Conservation (phyloP, 305 asterid genomes). For the Fraxinus velutina region DNA sequence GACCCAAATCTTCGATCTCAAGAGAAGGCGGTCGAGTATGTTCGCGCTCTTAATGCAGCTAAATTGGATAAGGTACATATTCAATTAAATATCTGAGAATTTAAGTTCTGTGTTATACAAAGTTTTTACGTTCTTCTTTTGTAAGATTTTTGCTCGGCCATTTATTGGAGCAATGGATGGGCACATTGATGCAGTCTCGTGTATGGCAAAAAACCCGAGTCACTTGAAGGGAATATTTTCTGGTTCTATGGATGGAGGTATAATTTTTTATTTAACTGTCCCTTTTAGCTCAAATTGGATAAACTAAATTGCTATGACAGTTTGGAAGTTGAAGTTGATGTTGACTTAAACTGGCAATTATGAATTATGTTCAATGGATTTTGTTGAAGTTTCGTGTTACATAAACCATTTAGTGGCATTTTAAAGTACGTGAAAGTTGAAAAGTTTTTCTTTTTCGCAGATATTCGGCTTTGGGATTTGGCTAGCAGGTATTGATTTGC, state of each 20-base stretch:
- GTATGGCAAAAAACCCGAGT: conserved; percentile 84
- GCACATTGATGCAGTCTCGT: conserved; percentile 76
- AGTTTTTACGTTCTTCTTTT: neutral
- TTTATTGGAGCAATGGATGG: conserved; percentile 96
- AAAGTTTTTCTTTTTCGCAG: conserved; percentile 39
- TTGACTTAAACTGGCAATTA: neutral
- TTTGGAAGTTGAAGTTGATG: neutral
- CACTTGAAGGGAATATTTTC: conserved; percentile 78
- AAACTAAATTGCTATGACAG: neutral
- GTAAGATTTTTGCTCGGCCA: conserved; percentile 80
- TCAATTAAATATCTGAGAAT: conserved; percentile 9
- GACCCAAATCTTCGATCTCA: conserved; percentile 80
- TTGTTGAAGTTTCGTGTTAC: neutral
- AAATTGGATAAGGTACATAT: conserved; percentile 72
- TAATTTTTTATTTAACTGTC: neutral
- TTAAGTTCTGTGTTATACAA: neutral
- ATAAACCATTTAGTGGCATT: conserved; percentile 14
- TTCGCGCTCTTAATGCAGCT: conserved; percentile 90
- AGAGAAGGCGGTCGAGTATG: conserved; percentile 86
- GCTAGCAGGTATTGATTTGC: conserved; percentile 59
- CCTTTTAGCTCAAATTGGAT: neutral
- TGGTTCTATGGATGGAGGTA: conserved; percentile 96
- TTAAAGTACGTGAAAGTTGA: conserved; percentile 7
- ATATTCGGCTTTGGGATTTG: conserved; percentile 94
- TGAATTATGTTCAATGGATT: neutral